These are phyloP conservation scores for Calonectria crousiana DNA, from an alignment of 2,329 filamentous ascomycete species.

Conservation along the genomic window DNA sequence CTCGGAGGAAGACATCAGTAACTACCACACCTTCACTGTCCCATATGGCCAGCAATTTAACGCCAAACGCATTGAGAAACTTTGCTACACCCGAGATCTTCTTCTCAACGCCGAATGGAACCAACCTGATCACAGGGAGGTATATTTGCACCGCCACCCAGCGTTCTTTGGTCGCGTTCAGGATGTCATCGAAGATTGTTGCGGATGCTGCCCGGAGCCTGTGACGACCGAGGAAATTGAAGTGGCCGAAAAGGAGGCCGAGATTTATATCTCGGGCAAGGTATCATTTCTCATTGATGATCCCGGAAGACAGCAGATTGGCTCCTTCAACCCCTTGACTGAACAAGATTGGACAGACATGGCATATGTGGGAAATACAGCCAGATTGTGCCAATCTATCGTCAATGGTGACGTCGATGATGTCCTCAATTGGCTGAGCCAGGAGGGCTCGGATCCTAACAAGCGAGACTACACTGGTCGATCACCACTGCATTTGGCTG, in stretches of 20 bases:
- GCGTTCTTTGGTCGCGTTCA: conserved; percentile 84
- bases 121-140: conserved; percentile 77
- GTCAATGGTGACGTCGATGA: conserved; percentile 78
- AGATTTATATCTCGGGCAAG: conserved; percentile 81
- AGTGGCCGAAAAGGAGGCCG: conserved; percentile 76
- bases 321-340: conserved; percentile 83
- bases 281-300: conserved; percentile 84
- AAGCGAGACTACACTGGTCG: conserved; percentile 82
- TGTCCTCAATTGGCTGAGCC: conserved; percentile 76
- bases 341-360: conserved; percentile 91
- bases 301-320: conserved; percentile 80
- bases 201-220: conserved; percentile 80
- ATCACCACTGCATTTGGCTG: conserved; percentile 82
- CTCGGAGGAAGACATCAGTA: conserved; percentile 79
- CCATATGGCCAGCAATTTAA: conserved; percentile 73
- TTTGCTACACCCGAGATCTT: conserved; percentile 85
- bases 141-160: conserved; percentile 85
- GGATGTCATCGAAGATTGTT: conserved; percentile 85
- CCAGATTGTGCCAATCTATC: conserved; percentile 83
- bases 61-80: conserved; percentile 81
- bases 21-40: conserved; percentile 83
- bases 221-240: conserved; percentile 78
- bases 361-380: conserved; percentile 87
- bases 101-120: conserved; percentile 92
- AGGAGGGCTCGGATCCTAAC: conserved; percentile 78